These are phyloP conservation scores for Blumeria graminis DNA, from an alignment of 2,329 filamentous ascomycete species.

Conservation along the genomic window DNA sequence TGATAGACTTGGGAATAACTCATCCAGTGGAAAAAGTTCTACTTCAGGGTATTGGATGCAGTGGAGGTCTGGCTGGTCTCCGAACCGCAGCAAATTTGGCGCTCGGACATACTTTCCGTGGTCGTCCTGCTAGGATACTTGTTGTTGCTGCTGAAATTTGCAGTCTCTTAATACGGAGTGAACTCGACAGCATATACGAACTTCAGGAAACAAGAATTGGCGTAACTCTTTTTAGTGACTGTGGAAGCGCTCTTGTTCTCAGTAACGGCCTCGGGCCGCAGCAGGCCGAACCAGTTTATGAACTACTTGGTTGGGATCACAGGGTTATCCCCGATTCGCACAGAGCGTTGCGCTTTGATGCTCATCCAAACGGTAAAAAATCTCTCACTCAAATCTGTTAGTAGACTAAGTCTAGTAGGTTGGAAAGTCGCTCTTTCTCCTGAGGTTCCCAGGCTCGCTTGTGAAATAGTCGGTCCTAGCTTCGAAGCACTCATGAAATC, in stretches of 20 bases:
- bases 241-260: slow-evolving; percentile 38
- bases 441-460: slow-evolving; percentile 32
- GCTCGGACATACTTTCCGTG: slow-evolving; percentile 32
- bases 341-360: slow-evolving; percentile 38
- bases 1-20: slow-evolving; percentile 31
- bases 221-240: slow-evolving; percentile 43
- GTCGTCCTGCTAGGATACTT: slow-evolving; percentile 35
- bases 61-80: slow-evolving; percentile 35
- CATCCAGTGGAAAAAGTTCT: slow-evolving; percentile 37
- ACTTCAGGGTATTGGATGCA: slow-evolving; percentile 41
- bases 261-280: slow-evolving; percentile 33
- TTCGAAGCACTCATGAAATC: slow-evolving; percentile 30
- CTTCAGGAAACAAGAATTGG: slow-evolving; percentile 38
- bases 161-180: slow-evolving; percentile 36
- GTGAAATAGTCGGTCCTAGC: slow-evolving; percentile 24
- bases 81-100: slow-evolving; percentile 43
- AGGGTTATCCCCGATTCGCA: slow-evolving; percentile 36
- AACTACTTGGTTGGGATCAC: slow-evolving; percentile 41
- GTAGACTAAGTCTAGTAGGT: slow-evolving; percentile 15
- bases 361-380: slow-evolving; percentile 30
- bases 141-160: slow-evolving; percentile 40
- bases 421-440: slow-evolving; percentile 44
- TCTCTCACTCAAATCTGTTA: slow-evolving; percentile 2
- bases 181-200: slow-evolving; percentile 36
- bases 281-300: slow-evolving; percentile 22